Evolutionary conservation across 164 flowering plant species (phyloP).

Genomic region (Stephania yunnanensis): DNA sequence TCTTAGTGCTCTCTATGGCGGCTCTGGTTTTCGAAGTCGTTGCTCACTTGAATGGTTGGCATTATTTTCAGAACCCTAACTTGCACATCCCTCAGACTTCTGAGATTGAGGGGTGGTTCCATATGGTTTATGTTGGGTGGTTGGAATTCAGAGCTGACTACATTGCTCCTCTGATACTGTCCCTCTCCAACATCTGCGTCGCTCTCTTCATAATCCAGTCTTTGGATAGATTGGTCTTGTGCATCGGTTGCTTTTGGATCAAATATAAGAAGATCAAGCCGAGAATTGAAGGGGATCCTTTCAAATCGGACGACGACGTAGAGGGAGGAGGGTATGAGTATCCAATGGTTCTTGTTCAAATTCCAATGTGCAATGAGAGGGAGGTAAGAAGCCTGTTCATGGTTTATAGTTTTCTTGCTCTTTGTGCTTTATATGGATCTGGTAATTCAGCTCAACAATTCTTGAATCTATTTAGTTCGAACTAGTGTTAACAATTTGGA

Average conservation of each 20-base stretch:
- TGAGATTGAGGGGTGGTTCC: constrained; percentile 55
- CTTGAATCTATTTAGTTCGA: not conserved
- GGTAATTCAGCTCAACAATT: constrained; percentile 1
- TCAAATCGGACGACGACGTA: constrained; percentile 43
- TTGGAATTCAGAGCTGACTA: constrained; percentile 58
- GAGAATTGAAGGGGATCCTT: constrained; percentile 36
- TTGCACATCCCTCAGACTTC: constrained; percentile 51
- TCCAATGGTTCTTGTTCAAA: constrained; percentile 89
- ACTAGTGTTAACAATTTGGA: constrained; percentile 3
- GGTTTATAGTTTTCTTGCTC: not conserved
- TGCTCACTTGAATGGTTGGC: constrained; percentile 76
- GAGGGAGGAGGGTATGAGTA: constrained; percentile 39
- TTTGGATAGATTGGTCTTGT: constrained; percentile 55
- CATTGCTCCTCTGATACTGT: constrained; percentile 61
- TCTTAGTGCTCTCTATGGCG: constrained; percentile 40
- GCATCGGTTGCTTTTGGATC: constrained; percentile 81
- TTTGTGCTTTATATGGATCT: constrained; percentile 3
- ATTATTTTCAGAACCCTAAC: constrained; percentile 40
- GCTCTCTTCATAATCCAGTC: constrained; percentile 74
- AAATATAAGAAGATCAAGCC: constrained; percentile 71
- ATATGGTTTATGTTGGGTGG: constrained; percentile 54
- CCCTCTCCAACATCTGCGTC: constrained; percentile 62
- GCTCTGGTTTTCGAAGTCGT: constrained; percentile 54
- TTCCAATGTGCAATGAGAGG: constrained; percentile 89
- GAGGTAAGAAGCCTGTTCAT: constrained; percentile 43